Percentiles rank a stretch among this genome's conserved stretches.
Evolutionary conservation across 805 yeast genomes (phyloP).

Genomic region (Danielia oregonensis): DNA sequence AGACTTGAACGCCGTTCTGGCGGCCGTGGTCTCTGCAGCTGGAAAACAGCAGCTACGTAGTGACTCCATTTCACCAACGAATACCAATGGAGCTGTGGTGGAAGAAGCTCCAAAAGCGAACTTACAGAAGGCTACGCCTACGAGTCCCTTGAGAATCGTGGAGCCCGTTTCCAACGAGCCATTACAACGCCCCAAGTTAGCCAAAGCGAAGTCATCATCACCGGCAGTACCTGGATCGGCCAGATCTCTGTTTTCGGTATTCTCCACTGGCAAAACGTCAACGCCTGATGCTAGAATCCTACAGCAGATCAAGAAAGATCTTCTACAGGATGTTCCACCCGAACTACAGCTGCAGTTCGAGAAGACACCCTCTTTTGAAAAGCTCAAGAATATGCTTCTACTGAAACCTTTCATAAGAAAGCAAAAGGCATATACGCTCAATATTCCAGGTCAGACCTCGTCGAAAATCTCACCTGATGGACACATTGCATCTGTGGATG

Average conservation of each 20-base stretch:
- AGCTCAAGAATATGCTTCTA: conserved; percentile 30
- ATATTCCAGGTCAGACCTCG: conserved; percentile 88
- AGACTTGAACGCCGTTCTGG: conserved; percentile 22
- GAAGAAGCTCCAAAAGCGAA: neutral
- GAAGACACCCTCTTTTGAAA: conserved; percentile 40
- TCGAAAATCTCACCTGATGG: conserved; percentile 79
- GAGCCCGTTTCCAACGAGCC: neutral
- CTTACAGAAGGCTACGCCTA: neutral
- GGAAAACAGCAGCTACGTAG: conserved; percentile 8
- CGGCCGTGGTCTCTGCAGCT: conserved; percentile 3
- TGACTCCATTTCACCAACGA: conserved; percentile 21
- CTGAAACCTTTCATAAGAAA: conserved; percentile 37
- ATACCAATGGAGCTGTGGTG: conserved; percentile 5
- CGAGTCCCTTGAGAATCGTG: neutral
- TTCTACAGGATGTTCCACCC: conserved; percentile 31
- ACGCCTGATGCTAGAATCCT: conserved; percentile 14
- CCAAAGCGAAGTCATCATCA: too few species aligned
- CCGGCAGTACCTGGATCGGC: too few species aligned
- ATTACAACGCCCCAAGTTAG: neutral
- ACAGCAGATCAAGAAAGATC: conserved; percentile 24
- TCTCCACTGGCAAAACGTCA: conserved; percentile 1
- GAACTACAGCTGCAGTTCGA: conserved; percentile 35
- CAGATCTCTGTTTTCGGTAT: neutral
- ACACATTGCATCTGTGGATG: conserved; percentile 57
- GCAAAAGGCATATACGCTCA: conserved; percentile 76